These are phyloP conservation scores for Karstenula rhodostoma DNA, from an alignment of 2,329 filamentous ascomycete species.

Conservation along the genomic window DNA sequence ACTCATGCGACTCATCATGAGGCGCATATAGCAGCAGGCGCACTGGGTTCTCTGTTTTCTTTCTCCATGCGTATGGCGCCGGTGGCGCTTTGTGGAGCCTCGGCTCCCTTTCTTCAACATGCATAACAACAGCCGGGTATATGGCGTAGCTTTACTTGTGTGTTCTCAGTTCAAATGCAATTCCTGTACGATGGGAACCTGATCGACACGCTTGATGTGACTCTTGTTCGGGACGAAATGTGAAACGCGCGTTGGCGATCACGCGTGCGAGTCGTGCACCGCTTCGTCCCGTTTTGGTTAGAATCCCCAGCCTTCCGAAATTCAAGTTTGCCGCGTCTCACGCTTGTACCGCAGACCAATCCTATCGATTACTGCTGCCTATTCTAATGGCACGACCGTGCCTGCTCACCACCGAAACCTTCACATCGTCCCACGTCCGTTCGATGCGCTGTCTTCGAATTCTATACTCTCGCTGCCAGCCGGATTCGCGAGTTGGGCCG, in stretches of 20 bases:
- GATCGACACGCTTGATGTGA: neutral
- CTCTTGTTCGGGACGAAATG: neutral
- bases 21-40: constrained; percentile 6
- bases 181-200: neutral
- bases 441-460: no score
- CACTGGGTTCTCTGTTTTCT: neutral
- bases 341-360: neutral
- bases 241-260: neutral
- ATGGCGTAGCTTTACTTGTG: neutral
- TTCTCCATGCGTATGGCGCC: neutral
- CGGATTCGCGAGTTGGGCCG: no score
- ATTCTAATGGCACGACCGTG: no score
- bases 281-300: neutral
- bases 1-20: neutral
- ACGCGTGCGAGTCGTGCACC: neutral
- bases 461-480: no score
- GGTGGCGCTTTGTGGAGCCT: constrained; percentile 5
- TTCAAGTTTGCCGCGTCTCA: neutral
- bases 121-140: neutral
- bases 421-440: no score
- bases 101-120: constrained; percentile 2
- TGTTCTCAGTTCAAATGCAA: neutral
- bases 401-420: no score
- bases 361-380: neutral
- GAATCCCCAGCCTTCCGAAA: neutral